Percentiles rank a stretch among this genome's conserved stretches.
These are phyloP conservation scores for Sugiyamaella japonica DNA, from an alignment of 1,139 yeast genomes.

Conservation along the genomic window DNA sequence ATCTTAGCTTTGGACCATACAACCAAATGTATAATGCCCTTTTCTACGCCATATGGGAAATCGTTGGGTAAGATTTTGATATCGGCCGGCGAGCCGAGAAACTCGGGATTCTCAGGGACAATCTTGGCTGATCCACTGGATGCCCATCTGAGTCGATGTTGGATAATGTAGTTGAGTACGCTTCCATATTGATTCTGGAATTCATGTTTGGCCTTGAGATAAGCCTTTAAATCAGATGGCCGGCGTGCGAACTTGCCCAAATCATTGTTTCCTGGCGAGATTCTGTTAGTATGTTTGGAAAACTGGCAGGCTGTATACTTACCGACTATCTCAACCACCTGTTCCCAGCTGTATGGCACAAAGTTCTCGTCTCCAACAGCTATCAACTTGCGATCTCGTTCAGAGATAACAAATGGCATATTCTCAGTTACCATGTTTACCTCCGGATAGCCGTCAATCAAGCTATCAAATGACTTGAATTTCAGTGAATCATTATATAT, in stretches of 20 bases:
- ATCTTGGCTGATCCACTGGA: conserved; percentile 23
- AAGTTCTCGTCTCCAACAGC: conserved; percentile 30
- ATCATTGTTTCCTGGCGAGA: conserved; percentile 25
- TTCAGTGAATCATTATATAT: no score
- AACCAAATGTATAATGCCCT: conserved; percentile 42
- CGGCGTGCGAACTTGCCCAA: conserved; percentile 37
- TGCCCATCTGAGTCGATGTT: conserved; percentile 38
- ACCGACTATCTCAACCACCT: conserved; percentile 34
- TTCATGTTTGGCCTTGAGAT: conserved; percentile 37
- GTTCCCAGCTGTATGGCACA: conserved; percentile 34
- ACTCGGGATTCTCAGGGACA: conserved; percentile 23
- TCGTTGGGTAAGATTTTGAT: conserved; percentile 43
- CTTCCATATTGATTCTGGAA: conserved; percentile 36
- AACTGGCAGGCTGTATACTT: no score
- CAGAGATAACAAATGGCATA: conserved; percentile 17
- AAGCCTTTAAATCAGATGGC: conserved; percentile 39
- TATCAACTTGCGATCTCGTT: conserved; percentile 28
- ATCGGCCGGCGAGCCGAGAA: conserved; percentile 36
- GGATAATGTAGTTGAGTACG: conserved; percentile 37
- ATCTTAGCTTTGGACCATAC: conserved; percentile 44
- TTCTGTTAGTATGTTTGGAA: conserved; percentile 1
- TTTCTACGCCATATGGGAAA: conserved; percentile 45
- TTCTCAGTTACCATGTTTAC: conserved; percentile 11
- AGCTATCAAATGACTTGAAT: no score
- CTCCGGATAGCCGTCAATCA: no score